Evolutionary conservation across 441 rosid species (phyloP), one percentile per base, ranked within the genome.

Genomic region (Daphne laureola): DNA sequence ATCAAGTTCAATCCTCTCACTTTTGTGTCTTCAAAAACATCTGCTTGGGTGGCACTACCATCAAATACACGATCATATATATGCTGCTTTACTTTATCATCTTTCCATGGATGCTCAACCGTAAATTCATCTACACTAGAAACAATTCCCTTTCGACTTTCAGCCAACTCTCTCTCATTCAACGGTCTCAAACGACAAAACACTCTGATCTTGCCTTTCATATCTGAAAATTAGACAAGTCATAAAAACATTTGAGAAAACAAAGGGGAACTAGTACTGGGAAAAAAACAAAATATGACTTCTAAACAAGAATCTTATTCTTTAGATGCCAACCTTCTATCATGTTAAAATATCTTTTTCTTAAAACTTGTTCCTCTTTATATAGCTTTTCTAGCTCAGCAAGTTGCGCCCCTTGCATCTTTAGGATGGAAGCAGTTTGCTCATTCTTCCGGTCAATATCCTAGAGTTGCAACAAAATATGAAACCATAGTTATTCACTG

Each of bases 151-250:
- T 65, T 83, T 57, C 82, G 86, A 52, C 63, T 83, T 58, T 80
- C 90, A 62, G 52, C 65, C 58, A 59, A 60, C 76, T 90, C 97
- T 64, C 90, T 90, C 59, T 79, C 91, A 67, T 71, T 90, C 43
- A 87, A 51, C 61, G 97, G 97, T 68, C 96, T 79, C 63, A 87
- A 45, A 17, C 99, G 88, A 66, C 99, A 93, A 44, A 72, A 93
- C 31, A 93, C 99, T 66, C 99, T 78, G 25, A 93, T 79, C 72
- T 93, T 93, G 59, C 99, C 96, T 68, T 93, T 93, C 97, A 93
- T 90, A 73, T 93, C 97, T 93, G 61, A 62, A 66, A 61, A 57
- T 36, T 36, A 60, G 47, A 27, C 31, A 64, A 61, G 18, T 26
- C 42, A 43, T 54, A 66, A 50, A 31, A 31, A 7, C 7, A 31